A percentile compares a stretch with the other conserved stretches of the same genome.
These are phyloP conservation scores for Kipferlia bialata DNA, from an alignment of 78 protist genomes.

Conservation along the genomic window DNA sequence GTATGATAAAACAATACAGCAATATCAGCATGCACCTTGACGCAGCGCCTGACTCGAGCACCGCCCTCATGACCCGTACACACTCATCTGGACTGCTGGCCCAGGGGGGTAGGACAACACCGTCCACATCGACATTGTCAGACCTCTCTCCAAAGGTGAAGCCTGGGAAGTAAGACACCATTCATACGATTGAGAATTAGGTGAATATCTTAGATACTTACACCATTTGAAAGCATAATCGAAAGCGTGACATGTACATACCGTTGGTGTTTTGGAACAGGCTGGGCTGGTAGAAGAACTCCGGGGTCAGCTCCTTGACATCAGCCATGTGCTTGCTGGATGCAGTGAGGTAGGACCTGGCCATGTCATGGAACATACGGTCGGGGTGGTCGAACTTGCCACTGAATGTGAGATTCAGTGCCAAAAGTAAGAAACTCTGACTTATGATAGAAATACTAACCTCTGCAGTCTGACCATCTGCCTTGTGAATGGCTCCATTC, in stretches of 20 bases:
- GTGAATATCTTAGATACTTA: too few relatives aligned
- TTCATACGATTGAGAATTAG: too few relatives aligned
- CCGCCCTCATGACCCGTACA: too few relatives aligned
- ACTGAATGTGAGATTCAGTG: too few relatives aligned
- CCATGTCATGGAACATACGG: conserved; percentile 7
- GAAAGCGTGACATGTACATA: too few relatives aligned
- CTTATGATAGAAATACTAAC: conserved; percentile 11
- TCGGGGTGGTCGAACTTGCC: conserved; percentile 14
- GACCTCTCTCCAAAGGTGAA: not conserved
- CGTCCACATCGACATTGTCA: not conserved
- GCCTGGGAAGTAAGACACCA: too few relatives aligned
- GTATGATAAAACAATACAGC: too few relatives aligned
- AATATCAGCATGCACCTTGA: too few relatives aligned
- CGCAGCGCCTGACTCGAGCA: too few relatives aligned
- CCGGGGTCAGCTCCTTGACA: conserved; percentile 8
- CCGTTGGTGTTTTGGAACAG: not conserved
- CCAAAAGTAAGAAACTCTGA: too few relatives aligned
- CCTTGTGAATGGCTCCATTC: conserved; percentile 81
- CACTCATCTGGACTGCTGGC: not conserved
- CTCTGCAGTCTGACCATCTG: not conserved
- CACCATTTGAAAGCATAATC: too few relatives aligned
- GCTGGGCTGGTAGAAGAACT: conserved; percentile 1
- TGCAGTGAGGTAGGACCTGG: not conserved
- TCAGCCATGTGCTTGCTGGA: not conserved
- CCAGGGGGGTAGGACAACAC: conserved; percentile 5